These are phyloP conservation scores for Whalleya microplaca DNA, from an alignment of 2,329 filamentous ascomycete genomes.

Conservation along the genomic window DNA sequence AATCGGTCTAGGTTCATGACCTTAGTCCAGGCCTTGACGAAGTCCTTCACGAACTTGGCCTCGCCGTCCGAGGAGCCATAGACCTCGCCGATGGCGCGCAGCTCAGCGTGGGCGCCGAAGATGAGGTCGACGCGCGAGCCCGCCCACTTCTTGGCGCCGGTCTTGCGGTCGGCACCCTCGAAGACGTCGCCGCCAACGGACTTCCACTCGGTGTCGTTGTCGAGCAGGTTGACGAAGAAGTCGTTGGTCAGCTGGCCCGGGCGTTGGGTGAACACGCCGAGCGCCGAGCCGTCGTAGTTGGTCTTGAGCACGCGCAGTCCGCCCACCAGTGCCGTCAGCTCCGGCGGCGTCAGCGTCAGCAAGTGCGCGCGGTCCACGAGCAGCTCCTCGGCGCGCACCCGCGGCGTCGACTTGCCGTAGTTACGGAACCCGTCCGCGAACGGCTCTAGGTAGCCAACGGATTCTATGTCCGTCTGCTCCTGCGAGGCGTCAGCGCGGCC, in stretches of 20 bases:
- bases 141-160: conserved; percentile 68
- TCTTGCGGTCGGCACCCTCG: conserved; percentile 67
- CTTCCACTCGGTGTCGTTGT: conserved; percentile 69
- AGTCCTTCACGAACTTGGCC: conserved; percentile 72
- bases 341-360: conserved; percentile 70
- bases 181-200: conserved; percentile 59
- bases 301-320: conserved; percentile 71
- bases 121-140: conserved; percentile 71
- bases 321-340: conserved; percentile 72
- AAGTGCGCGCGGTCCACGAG: conserved; percentile 74
- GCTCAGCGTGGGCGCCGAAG: conserved; percentile 74
- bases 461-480: conserved; percentile 70
- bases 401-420: conserved; percentile 66
- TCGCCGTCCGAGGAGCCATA: conserved; percentile 64
- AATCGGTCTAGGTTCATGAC: conserved; percentile 75
- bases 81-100: conserved; percentile 71
- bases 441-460: conserved; percentile 70
- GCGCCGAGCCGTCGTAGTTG: conserved; percentile 71
- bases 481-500: conserved; percentile 73
- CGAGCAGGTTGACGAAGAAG: conserved; percentile 81
- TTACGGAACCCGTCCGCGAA: conserved; percentile 78
- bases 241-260: conserved; percentile 76
- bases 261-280: conserved; percentile 69
- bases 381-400: conserved; percentile 68
- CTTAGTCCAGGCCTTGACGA: conserved; percentile 73